Percentiles rank a stretch among this genome's conserved stretches.
Conservation (phyloP, 2,329 filamentous ascomycete genomes). For the Nannizziopsis arthrosporioides region DNA sequence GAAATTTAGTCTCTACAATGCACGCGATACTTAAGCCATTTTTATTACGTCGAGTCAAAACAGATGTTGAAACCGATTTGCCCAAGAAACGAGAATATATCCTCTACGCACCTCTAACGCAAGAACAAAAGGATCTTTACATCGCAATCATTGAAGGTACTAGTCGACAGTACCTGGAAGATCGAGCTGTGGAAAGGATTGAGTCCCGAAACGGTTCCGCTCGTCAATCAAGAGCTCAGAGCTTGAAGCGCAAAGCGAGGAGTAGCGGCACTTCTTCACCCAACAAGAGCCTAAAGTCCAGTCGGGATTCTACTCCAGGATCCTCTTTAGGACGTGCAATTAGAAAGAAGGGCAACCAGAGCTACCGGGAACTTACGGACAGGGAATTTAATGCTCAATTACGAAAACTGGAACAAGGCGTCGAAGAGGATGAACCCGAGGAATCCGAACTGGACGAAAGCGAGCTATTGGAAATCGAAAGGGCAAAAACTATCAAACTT, state of each 20-base stretch:
- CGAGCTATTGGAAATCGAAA: conserved; percentile 51
- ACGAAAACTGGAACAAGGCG: conserved; percentile 32
- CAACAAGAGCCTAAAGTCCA: conserved; percentile 65
- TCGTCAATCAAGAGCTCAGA: conserved; percentile 30
- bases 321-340: conserved; percentile 41
- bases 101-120: conserved; percentile 80
- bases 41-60: conserved; percentile 75
- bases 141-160: conserved; percentile 75
- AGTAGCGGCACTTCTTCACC: conserved; percentile 36
- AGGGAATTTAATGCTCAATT: conserved; percentile 68
- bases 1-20: conserved; percentile 71
- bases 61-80: conserved; percentile 81
- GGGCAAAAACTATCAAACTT: conserved; percentile 57
- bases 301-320: conserved; percentile 60
- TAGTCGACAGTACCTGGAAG: conserved; percentile 38
- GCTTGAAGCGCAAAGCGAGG: conserved; percentile 47
- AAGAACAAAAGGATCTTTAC: conserved; percentile 84
- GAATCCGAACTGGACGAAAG: conserved; percentile 33
- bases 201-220: conserved; percentile 25
- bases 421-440: conserved; percentile 50
- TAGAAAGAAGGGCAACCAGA: conserved; percentile 43
- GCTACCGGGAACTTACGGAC: conserved; percentile 62
- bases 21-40: conserved; percentile 89
- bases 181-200: conserved; percentile 41
- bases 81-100: conserved; percentile 96